Base-by-base conservation (phyloP, 177 flowering plant species). In the Vitis hybrid region DNA sequence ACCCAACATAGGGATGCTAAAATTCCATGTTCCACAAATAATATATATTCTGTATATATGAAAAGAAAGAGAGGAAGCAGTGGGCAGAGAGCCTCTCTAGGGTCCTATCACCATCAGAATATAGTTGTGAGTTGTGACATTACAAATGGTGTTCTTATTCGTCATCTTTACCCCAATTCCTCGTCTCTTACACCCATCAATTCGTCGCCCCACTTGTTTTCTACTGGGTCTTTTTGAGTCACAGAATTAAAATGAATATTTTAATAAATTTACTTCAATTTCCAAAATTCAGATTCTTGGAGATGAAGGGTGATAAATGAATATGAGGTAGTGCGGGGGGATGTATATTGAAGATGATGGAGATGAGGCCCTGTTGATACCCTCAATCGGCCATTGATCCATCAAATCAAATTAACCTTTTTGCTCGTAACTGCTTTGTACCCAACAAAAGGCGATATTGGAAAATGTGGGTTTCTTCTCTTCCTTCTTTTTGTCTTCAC, bases 1-100 rank as follows among this genome's bases (percentile, higher is more conserved):
- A 49, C 57, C 69, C 55, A 74, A 68, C 74, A 18, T 80, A 70
- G 86, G 83, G 75, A 70, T 68, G 68, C 80, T 76, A 68, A 83
- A 80, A 83, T 80, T 83, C 83, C 80, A 78, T 72, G 48, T 30
- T 14, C 65, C 51, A 62, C 51, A 52, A 68, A n/a, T 17, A 51
- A 34, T 34, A 56, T 19, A n/a, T 34, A 6, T 34, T 34, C 45
- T 4, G 0, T 34, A 45, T 15, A 34, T 11, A 23, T 58, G 66
- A 45, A 67, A 34, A 67, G 52, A 70, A 1, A 55, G 54, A 56
- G 21, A 69, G 68, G 68, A 39, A 73, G 57, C 76, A 56, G 61
- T 75, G 79, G 76, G 83, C 79, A 75, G 81, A 68, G 81, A 75
- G 80, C 52, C 68, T 61, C 60, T 10, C 54, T 58, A 51, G 52